A percentile compares a stretch with the other conserved stretches of the same genome.
phyloP scores from a whole-genome alignment of 2,329 filamentous ascomycete species.

The Seiridium unicorne region DNA sequence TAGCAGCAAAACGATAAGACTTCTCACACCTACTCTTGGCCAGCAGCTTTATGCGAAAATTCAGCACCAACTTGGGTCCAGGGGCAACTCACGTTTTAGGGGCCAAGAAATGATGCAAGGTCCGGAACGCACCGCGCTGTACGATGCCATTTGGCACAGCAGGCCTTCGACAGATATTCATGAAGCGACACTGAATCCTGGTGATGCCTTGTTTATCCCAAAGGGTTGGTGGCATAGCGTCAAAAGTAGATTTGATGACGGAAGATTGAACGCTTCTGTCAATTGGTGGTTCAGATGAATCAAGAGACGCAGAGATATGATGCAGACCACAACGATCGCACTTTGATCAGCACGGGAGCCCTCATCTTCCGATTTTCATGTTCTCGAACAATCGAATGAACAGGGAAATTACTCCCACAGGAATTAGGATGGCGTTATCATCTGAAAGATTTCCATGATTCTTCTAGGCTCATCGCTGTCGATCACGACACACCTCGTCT shows the following conservation, averaged over 20 bases:
- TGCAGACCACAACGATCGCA: too few species aligned
- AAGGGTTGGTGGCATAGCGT: slow-evolving; percentile 88
- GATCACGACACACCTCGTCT: too few species aligned
- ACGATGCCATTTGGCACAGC: slow-evolving; percentile 67
- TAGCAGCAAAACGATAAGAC: slow-evolving; percentile 69
- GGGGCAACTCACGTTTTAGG: slow-evolving; percentile 54
- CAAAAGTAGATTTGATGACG: slow-evolving; percentile 52
- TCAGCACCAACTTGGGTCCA: slow-evolving; percentile 35
- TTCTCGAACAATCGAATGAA: too few species aligned
- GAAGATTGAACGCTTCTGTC: slow-evolving; percentile 41
- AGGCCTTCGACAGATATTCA: slow-evolving; percentile 29
- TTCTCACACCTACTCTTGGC: slow-evolving; percentile 66
- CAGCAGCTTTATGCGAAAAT: slow-evolving; percentile 59
- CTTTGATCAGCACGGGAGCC: too few species aligned
- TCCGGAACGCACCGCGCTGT: slow-evolving; percentile 62
- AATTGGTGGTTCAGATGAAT: slow-evolving; percentile 80
- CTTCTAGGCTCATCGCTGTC: too few species aligned
- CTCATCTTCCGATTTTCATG: too few species aligned
- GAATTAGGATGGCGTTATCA: too few species aligned
- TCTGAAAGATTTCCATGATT: too few species aligned
- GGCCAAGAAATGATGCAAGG: slow-evolving; percentile 92
- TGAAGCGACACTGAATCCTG: slow-evolving; percentile 58
- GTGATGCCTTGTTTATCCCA: slow-evolving; percentile 77
- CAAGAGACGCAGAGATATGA: too few species aligned
- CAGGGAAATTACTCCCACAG: too few species aligned